Percentiles rank a stretch among this genome's conserved stretches.
These are phyloP conservation scores for Picea engelmannii DNA, from an alignment of 83 land plant species.

Conservation along the genomic window DNA sequence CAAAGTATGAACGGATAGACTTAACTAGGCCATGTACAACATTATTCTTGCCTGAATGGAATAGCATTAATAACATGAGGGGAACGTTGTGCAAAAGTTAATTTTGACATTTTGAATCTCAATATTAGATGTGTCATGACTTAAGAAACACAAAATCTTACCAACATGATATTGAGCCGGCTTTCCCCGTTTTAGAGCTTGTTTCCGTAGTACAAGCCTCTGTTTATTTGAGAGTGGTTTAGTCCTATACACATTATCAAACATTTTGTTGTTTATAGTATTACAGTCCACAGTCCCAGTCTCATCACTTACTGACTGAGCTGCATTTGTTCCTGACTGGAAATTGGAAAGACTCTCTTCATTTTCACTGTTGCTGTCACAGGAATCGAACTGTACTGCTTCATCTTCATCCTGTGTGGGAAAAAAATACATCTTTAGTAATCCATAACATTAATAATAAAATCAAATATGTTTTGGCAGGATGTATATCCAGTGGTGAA, in stretches of 20 bases:
- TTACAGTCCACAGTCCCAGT: not conserved
- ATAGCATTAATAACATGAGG: not conserved
- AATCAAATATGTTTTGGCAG: not conserved
- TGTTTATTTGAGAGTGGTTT: conserved; percentile 57
- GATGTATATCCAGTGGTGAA: not conserved
- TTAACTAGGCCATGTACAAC: conserved; percentile 78
- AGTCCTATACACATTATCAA: conserved; percentile 19
- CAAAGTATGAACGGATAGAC: conserved; percentile 67
- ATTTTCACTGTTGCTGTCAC: conserved; percentile 3
- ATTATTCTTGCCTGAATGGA: conserved; percentile 75
- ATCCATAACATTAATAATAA: not conserved
- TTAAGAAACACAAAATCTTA: conserved; percentile 17
- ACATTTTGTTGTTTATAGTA: not conserved
- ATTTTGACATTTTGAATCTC: not conserved
- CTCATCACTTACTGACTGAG: not conserved
- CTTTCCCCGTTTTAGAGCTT: conserved; percentile 55
- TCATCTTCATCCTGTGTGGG: conserved; percentile 13
- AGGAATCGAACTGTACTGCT: not conserved
- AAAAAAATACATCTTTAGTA: not conserved
- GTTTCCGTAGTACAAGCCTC: conserved; percentile 63
- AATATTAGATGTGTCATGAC: not conserved
- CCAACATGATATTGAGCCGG: conserved; percentile 62
- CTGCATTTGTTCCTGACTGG: conserved; percentile 1
- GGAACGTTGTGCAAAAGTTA: not conserved
- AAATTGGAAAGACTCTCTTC: conserved; percentile 6